Percentiles rank a stretch among this genome's conserved stretches.
Conservation (phyloP, 2,329 filamentous ascomycete genomes). For the Parastagonospora avenae region DNA sequence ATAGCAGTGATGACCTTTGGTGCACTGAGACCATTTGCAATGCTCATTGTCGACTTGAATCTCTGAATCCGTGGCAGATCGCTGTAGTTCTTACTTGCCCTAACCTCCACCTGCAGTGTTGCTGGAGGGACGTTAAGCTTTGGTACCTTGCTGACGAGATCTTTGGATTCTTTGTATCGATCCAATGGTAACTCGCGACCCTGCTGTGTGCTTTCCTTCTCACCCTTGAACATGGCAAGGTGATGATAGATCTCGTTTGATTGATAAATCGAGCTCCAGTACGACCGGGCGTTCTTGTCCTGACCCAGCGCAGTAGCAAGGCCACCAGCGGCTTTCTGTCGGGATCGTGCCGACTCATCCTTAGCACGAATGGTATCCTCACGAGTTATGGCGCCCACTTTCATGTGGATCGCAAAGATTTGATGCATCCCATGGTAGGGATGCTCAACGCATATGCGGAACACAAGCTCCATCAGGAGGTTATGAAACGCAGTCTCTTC, state of each 20-base stretch:
- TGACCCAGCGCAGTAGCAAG: constrained; percentile 67
- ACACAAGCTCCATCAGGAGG: constrained; percentile 74
- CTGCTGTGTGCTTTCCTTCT: constrained; percentile 66
- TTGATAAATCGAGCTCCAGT: constrained; percentile 75
- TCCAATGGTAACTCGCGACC: constrained; percentile 68
- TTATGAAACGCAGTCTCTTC: constrained; percentile 73
- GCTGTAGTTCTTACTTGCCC: constrained; percentile 74
- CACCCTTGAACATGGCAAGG: constrained; percentile 69
- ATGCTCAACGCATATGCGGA: constrained; percentile 87
- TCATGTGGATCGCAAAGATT: constrained; percentile 70
- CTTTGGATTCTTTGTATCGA: constrained; percentile 66
- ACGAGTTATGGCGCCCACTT: constrained; percentile 61
- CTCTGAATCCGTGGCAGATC: constrained; percentile 73
- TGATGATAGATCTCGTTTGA: constrained; percentile 70
- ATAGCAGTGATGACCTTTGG: constrained; percentile 90
- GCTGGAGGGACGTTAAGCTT: constrained; percentile 80
- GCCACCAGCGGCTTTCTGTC: constrained; percentile 73
- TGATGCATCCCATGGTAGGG: constrained; percentile 98
- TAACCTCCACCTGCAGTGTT: constrained; percentile 82
- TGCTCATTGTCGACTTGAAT: constrained; percentile 76
- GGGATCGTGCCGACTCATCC: constrained; percentile 75
- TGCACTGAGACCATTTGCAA: constrained; percentile 88
- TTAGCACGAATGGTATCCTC: constrained; percentile 60
- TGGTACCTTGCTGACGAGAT: constrained; percentile 66
- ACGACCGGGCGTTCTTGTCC: constrained; percentile 57